A percentile compares a stretch with the other conserved stretches of the same genome.
These are phyloP conservation scores for Fallopia convolvulus DNA, from an alignment of 148 eudicot species.

Conservation along the genomic window DNA sequence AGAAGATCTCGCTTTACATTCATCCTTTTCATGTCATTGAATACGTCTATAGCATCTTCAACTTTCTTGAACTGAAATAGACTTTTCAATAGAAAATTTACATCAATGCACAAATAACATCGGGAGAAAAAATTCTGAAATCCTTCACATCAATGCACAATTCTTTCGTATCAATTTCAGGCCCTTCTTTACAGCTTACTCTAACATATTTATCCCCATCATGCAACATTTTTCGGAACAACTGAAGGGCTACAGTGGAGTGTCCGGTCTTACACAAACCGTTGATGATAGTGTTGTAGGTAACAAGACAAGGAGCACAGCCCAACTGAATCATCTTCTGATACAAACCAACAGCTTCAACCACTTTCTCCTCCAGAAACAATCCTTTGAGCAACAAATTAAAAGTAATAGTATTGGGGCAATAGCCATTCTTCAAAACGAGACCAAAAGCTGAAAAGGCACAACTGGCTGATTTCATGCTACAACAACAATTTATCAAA, in stretches of 20 bases:
- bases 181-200: background rate
- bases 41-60: background rate
- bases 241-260: conserved; percentile 12
- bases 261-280: conserved; percentile 22
- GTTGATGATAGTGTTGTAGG: conserved; percentile 19
- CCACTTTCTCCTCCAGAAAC: conserved; percentile 14
- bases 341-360: conserved; percentile 14
- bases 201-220: background rate
- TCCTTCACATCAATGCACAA: background rate
- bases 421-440: conserved; percentile 24
- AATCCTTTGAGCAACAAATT: conserved; percentile 21
- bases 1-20: background rate
- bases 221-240: conserved; percentile 15
- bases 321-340: conserved; percentile 19
- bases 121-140: background rate
- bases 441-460: conserved; percentile 21
- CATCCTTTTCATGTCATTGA: background rate
- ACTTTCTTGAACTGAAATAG: background rate
- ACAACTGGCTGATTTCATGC: conserved; percentile 11
- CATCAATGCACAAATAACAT: background rate
- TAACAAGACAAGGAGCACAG: conserved; percentile 17
- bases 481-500: conserved; percentile 21
- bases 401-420: conserved; percentile 15
- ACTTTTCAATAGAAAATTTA: background rate
- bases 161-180: background rate